phyloP scores from a whole-genome alignment of 306 rosid genomes.

The Calophaca sinica region DNA sequence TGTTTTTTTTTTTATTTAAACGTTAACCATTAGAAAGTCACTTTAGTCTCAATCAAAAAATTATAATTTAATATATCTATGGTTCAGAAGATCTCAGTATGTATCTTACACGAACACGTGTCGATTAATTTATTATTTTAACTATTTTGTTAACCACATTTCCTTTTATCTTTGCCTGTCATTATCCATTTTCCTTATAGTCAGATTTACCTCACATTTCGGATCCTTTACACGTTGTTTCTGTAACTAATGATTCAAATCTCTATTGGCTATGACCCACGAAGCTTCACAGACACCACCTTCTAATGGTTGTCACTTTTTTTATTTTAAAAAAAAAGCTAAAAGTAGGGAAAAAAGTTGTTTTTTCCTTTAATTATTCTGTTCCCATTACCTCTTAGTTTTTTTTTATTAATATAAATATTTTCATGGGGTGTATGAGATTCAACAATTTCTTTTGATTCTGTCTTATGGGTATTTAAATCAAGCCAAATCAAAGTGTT shows the following conservation, averaged over 20 bases:
- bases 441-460: neutral
- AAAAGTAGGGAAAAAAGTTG: neutral
- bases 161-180: neutral
- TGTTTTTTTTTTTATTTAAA: no score
- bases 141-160: neutral
- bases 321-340: neutral
- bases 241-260: neutral
- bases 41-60: no score
- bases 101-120: no score
- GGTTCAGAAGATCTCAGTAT: no score
- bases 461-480: conserved; percentile 7
- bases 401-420: neutral
- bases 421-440: neutral
- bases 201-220: neutral
- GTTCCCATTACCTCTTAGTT: neutral
- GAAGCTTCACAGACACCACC: neutral
- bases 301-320: conserved; percentile 36
- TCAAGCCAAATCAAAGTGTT: neutral
- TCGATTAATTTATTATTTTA: no score
- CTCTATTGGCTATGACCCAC: neutral
- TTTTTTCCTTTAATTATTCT: neutral
- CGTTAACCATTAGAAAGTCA: no score
- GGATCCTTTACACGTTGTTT: neutral
- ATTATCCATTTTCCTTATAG: neutral
- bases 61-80: no score